Base-by-base conservation (phyloP, 208 protist genomes). In the Acanthamoeba rhysodes region DNA sequence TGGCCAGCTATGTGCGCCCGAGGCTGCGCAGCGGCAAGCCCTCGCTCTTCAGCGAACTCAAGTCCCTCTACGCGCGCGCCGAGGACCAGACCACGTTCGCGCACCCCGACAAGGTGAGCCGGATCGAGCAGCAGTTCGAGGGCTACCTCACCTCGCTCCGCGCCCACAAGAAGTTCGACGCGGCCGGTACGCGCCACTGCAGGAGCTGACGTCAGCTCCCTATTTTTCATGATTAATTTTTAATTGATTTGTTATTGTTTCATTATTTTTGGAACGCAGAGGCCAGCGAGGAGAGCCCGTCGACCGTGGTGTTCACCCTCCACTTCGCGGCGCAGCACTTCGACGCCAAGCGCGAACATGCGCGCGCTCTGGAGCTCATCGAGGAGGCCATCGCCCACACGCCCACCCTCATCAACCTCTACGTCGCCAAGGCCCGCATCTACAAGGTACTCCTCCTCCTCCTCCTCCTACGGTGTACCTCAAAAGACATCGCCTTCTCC, bases 351-450 rank as follows among this genome's bases (percentile, higher is more conserved):
- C 22, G 84, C 34, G 84, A 91, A 6, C 48, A 34, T 48, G 29
- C 32, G 55, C 50, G 59, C 50, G 84, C 84, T 6, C 41, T 91
- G 57, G 22, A 66, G 84, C 59, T 91, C 22, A 27, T 91, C 4
- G 53, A 91, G 8, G 84, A 91, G 34, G 84, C 29, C 32, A 91
- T 91, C 8, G 29, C 6, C 14, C 84, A 91, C 84, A 91, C 84
- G 14, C 84, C 84, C 18, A 91, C 84, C 55, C 84, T 91, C 84
- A 70, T 91, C 84, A 91, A 91, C 57, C 84, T 91, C 84, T 91
- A 91, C 41, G 57, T 91, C 9, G 50, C 57, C 84, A 91, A 91
- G 57, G 84, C 57, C 16, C 84, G 84, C 29, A 91, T 91, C 37
- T 70, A 70, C 59, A 91, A 91, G 84, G 84, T 70, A 50, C 10